Base-by-base conservation (phyloP, 2,329 filamentous ascomycete species). In the Incumbomyces delicatus region DNA sequence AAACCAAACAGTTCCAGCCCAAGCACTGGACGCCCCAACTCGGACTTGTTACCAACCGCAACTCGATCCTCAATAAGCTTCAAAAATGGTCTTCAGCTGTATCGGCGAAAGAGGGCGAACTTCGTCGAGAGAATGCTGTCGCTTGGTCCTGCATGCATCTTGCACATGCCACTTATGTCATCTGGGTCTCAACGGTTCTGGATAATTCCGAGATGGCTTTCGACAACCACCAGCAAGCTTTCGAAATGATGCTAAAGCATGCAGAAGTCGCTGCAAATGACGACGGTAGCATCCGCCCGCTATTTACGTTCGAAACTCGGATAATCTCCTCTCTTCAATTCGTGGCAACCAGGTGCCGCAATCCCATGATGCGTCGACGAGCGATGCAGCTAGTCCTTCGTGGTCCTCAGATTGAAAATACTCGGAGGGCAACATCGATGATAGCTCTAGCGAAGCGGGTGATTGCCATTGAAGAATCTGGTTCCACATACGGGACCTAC, bases 381-480 rank as follows among this genome's bases (percentile, higher is more conserved):
- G 51, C 51, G 6, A 30, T 51, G 8, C 17, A 8, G 2, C 20
- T 51, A 11, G 38, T 51, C 33, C 6, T 34, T 20, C 13, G 14
- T 11, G 42, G 36, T 6, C 44, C 41, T n/a, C 34, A 36, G 18
- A 38, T 43, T n/a, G 48, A 53, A 33, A 48, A 45, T 31, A 37
- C 32, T 29, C 45, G 44, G 31, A 50, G 46, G 27, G 48, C 50
- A 4, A 45, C 46, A 16, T n/a, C 41, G 8, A 46, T 44, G 27
- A 42, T 42, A 3, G 40, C 47, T 12, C 20, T 48, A 6, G 48
- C 50, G 13, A 36, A 53, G 22, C 38, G 39, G 30, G 27, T 48
- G 11, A 36, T 53, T 8, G 45, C 42, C 5, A 48, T 50, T n/a
- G 50, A 53, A 37, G 50, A 53, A 34, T 44, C 37, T 16, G 47